phyloP scores from a whole-genome alignment of 768 basidiomycete species.

The Flagelloscypha sp. region DNA sequence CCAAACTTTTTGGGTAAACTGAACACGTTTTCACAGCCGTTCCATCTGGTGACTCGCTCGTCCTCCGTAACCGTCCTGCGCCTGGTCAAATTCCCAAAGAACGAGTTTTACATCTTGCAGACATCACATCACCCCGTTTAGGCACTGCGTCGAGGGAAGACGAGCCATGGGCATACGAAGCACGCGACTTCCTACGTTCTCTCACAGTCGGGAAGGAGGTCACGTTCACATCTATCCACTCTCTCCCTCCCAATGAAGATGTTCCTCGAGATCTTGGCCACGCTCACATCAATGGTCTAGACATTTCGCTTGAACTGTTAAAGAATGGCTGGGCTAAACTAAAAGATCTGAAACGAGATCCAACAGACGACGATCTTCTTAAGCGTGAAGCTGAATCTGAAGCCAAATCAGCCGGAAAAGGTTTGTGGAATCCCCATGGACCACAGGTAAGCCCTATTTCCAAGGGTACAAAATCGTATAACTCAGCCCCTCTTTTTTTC shows the following conservation, averaged over 20 bases:
- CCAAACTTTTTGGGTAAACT: slow-evolving; percentile 15
- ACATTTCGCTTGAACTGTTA: slow-evolving; percentile 70
- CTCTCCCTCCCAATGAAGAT: slow-evolving; percentile 69
- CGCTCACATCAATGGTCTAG: slow-evolving; percentile 64
- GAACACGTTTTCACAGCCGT: slow-evolving; percentile 48
- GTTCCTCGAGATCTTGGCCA: slow-evolving; percentile 71
- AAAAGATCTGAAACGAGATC: slow-evolving; percentile 80
- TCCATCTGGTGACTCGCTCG: slow-evolving; percentile 83
- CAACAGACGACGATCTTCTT: slow-evolving; percentile 67
- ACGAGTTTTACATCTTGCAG: slow-evolving; percentile 84
- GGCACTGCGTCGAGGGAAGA: slow-evolving; percentile 81
- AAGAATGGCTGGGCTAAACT: slow-evolving; percentile 89
- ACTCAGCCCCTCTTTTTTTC: slow-evolving; percentile 5
- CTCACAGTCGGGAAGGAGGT: slow-evolving; percentile 87
- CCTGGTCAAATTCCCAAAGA: slow-evolving; percentile 87
- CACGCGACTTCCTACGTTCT: slow-evolving; percentile 84
- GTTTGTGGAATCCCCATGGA: slow-evolving; percentile 81
- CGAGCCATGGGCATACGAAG: slow-evolving; percentile 91
- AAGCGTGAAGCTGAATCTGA: slow-evolving; percentile 70
- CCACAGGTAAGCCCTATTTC: slow-evolving; percentile 40
- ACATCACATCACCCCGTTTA: slow-evolving; percentile 75
- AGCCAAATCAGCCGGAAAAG: slow-evolving; percentile 67
- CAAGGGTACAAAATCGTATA: not conserved
- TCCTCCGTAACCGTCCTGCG: slow-evolving; percentile 69
- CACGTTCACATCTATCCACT: slow-evolving; percentile 74